Conservation (phyloP, 345 rosid species). For the Acer yangbiense region DNA sequence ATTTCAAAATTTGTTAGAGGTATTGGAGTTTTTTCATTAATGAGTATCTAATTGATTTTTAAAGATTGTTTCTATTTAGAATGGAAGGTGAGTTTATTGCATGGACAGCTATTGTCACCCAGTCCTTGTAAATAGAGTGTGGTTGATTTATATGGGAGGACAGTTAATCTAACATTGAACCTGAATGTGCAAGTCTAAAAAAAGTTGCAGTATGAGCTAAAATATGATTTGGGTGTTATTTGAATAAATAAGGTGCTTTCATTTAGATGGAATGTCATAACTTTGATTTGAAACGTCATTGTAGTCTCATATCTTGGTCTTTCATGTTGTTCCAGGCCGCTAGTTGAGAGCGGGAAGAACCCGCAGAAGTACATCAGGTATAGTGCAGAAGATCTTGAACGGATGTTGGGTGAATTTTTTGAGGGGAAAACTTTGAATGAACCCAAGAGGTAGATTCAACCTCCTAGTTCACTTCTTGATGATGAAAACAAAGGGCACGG, state of each 20-base stretch:
- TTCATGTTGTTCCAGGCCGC: slow-evolving; percentile 52
- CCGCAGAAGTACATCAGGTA: slow-evolving; percentile 84
- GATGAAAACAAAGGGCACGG: not conserved
- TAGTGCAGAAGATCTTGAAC: slow-evolving; percentile 87
- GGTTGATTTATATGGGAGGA: not conserved
- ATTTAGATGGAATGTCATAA: not conserved
- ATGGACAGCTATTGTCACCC: not conserved
- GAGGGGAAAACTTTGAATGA: slow-evolving; percentile 84
- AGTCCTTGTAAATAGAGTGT: not conserved
- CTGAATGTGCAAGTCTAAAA: not conserved
- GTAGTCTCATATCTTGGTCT: slow-evolving; percentile 2
- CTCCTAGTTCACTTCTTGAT: not conserved
- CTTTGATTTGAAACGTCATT: not conserved
- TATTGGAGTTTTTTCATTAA: not conserved
- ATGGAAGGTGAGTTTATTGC: not conserved
- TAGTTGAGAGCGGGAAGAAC: slow-evolving; percentile 85
- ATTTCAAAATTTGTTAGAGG: not conserved
- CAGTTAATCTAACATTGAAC: not conserved
- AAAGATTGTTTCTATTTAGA: not conserved
- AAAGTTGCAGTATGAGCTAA: not conserved
- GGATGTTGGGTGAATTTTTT: slow-evolving; percentile 89
- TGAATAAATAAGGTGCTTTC: not conserved
- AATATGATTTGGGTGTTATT: not conserved
- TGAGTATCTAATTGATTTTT: not conserved
- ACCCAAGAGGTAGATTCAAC: slow-evolving; percentile 52